phyloP scores from a whole-genome alignment of 2,329 filamentous ascomycete species.

The Monosporascus ibericus region DNA sequence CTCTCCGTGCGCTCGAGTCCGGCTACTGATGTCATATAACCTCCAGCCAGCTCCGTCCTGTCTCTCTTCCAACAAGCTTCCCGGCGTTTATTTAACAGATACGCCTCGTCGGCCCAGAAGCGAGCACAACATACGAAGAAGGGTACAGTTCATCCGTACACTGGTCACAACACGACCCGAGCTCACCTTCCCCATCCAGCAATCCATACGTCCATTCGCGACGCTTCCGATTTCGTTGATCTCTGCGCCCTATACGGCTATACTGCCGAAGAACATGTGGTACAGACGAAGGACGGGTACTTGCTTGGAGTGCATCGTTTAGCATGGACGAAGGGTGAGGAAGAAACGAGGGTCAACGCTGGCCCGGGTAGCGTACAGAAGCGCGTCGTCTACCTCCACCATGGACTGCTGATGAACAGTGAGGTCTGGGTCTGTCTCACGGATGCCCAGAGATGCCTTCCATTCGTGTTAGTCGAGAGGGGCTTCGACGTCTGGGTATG shows the following conservation, averaged over 20 bases:
- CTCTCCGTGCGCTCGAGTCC: conserved; percentile 1
- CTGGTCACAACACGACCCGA: conserved; percentile 39
- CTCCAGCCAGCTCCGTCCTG: conserved; percentile 69
- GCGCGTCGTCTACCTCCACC: conserved; percentile 87
- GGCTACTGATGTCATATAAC: conserved; percentile 10
- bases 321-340: conserved; percentile 76
- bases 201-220: conserved; percentile 70
- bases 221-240: conserved; percentile 87
- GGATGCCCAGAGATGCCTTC: conserved; percentile 76
- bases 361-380: conserved; percentile 65
- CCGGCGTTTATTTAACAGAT: conserved; percentile 72
- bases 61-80: conserved; percentile 77
- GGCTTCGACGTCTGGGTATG: conserved; percentile 93
- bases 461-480: conserved; percentile 80
- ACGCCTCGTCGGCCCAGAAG: conserved; percentile 65
- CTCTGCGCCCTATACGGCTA: conserved; percentile 90
- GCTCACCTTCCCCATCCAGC: conserved; percentile 51
- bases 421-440: conserved; percentile 97
- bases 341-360: conserved; percentile 69
- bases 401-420: conserved; percentile 96
- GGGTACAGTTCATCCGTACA: conserved; percentile 32
- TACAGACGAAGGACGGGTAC: conserved; percentile 91
- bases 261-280: conserved; percentile 90
- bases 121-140: conserved; percentile 63
- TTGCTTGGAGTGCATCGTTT: conserved; percentile 84